Base-by-base conservation (phyloP, 495 filamentous ascomycete species). In the Penicillium lagena region DNA sequence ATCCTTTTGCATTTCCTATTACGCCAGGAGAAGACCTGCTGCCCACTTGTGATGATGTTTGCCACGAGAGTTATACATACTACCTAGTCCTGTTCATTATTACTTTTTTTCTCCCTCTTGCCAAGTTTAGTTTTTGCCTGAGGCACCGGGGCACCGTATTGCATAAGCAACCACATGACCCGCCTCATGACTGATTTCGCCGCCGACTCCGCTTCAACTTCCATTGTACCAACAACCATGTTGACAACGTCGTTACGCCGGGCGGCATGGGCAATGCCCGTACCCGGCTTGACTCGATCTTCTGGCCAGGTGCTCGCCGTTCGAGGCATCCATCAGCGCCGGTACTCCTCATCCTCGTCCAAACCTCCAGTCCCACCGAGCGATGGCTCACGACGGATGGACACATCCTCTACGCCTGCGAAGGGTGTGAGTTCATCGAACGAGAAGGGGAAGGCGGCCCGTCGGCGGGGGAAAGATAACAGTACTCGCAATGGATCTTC, bases 331-430 rank as follows among this genome's bases (percentile, higher is more conserved):
- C 75, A 76, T 55, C 73, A 78, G 51, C 71, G 73, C 49, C 72
- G 73, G 47, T 71, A 76, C 54, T 78, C 75, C 32, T 72, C 68
- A 40, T 77, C 73, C 29, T 77, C 73, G 30, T 77, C 73, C 11
- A 78, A 75, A 51, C 71, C 65, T 7, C 65, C 64, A 22, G 56
- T 63, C 17, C 65, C 65, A 14, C 65, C 71, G 12, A 75, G 68
- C 43, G 68, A 75, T 66, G 68, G 71, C 34, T 61, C 69, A 14
- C 54, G 62, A 22, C 62, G 56, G 35, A 49, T 72, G 40, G 67
- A 71, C 44, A 54, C 65, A 22, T 22, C 22, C 29, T 70, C 67
- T 35, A 64, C 67, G 35, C 59, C 72, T 15, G 50, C 72, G 5
- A 73, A 68, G 52, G 57, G 56, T 15, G 67, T 70, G 37, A 67